Evolutionary conservation across 73 alveolate genomes (phyloP), one percentile per base, ranked within the genome.

Genomic region (Symbiodinium pilosum): DNA sequence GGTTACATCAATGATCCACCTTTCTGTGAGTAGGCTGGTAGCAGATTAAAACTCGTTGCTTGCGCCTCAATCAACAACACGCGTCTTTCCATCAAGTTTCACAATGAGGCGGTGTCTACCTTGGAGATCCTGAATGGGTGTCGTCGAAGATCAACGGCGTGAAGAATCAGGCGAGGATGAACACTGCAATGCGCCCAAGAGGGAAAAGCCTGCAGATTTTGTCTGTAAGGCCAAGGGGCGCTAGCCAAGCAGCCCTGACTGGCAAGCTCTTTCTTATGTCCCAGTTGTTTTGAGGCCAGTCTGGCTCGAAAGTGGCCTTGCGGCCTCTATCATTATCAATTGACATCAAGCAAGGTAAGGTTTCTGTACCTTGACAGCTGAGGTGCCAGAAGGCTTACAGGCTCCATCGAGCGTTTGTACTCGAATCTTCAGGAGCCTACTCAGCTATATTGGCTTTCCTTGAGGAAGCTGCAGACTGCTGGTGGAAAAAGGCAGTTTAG

Each of bases 111-210:
- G 98, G 98, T 12, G 44, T 86, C 16, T 93, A 93, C 73, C 47
- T 93, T 14, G 98, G 98, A 51, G 98, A 93, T 81, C 98, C 98
- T 36, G 98, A 75, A 6, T 93, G 98, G 98, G 98, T 93, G 51
- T 44, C 83, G 4, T 71, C 92, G 43, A 93, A 93, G 84, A 77
- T 93, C 91, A 77, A 64, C 36, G 98, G 98, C 36, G 98, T 93
- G 40, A 52, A 73, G 47, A 93, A 93, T 64, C 98, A 93, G 98
- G 98, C 54, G 68, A 28, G 54, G n/a, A n/a, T n/a, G n/a, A n/a
- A n/a, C n/a, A n/a, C n/a, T n/a, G n/a, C n/a, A n/a, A n/a, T n/a
- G n/a, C n/a, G n/a, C n/a, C n/a, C n/a, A n/a, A n/a, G n/a, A n/a
- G n/a, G n/a, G n/a, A n/a, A n/a, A n/a, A n/a, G n/a, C n/a, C n/a